These are phyloP conservation scores for Starmerella davenportii DNA, from an alignment of 805 yeast genomes.

Conservation along the genomic window DNA sequence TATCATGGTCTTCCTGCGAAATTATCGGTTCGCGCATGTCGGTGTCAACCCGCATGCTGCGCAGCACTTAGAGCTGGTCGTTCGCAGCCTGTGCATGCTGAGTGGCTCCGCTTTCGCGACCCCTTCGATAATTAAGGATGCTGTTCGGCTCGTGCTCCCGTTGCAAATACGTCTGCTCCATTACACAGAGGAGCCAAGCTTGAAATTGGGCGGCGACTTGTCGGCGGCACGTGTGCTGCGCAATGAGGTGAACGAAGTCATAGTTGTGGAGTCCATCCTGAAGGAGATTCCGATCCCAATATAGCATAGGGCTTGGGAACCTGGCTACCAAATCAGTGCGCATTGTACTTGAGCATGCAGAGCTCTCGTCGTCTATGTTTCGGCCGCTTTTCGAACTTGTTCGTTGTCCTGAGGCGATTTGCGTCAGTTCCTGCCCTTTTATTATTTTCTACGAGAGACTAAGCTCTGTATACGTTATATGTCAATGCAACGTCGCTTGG, in stretches of 20 bases:
- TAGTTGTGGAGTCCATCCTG: constrained; percentile 36
- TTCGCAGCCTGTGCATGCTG: constrained; percentile 28
- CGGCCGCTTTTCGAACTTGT: too few relatives aligned
- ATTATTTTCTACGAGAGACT: too few relatives aligned
- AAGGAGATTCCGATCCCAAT: constrained; percentile 36
- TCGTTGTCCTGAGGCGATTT: too few relatives aligned
- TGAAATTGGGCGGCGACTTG: constrained; percentile 39
- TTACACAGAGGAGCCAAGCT: constrained; percentile 33
- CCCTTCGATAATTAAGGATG: constrained; percentile 35
- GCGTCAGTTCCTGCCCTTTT: too few relatives aligned
- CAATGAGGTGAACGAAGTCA: constrained; percentile 29
- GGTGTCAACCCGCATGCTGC: constrained; percentile 36
- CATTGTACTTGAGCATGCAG: too few relatives aligned
- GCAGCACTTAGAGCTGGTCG: constrained; percentile 27
- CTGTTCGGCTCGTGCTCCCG: constrained; percentile 34
- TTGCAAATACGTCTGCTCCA: constrained; percentile 26
- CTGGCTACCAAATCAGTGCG: too few relatives aligned
- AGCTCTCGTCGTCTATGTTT: too few relatives aligned
- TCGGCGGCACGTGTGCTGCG: constrained; percentile 28
- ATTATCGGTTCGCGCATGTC: constrained; percentile 35
- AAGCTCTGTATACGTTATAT: too few relatives aligned
- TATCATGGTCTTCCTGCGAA: constrained; percentile 33
- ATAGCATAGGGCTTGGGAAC: constrained; percentile 14
- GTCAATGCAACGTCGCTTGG: too few relatives aligned
- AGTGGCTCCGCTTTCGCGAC: constrained; percentile 30